Conservation (phyloP, 306 rosid species). For the Corylus heterophylla region DNA sequence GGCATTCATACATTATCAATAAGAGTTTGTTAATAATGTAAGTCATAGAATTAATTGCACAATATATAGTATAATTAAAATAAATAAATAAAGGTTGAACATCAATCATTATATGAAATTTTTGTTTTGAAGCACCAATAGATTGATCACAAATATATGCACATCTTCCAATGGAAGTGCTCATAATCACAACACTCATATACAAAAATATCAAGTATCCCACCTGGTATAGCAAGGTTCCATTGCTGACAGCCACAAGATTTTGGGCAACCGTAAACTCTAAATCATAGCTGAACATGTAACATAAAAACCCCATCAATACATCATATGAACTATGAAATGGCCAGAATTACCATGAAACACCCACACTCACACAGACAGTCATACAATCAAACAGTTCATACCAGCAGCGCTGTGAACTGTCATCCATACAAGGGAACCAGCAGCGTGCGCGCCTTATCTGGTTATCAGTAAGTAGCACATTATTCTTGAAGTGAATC, state of each 20-base stretch:
- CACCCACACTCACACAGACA: background rate
- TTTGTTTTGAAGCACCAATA: background rate
- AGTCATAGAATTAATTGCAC: background rate
- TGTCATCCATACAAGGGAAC: conserved; percentile 95
- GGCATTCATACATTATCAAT: background rate
- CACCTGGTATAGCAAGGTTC: conserved; percentile 92
- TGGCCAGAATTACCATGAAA: background rate
- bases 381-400: conserved; percentile 15
- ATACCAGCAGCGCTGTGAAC: conserved; percentile 87
- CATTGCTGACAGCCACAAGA: conserved; percentile 89
- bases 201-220: conserved; percentile 15
- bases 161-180: conserved; percentile 13
- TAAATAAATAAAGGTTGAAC: too few species aligned
- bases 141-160: conserved; percentile 13
- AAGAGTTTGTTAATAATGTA: background rate
- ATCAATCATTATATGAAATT: background rate
- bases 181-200: conserved; percentile 21
- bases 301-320: conserved; percentile 25
- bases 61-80: background rate
- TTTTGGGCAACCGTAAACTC: conserved; percentile 91
- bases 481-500: conserved; percentile 55
- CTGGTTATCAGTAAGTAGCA: conserved; percentile 86
- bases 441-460: conserved; percentile 90
- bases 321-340: background rate
- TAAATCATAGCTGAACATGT: conserved; percentile 76